A percentile compares a stretch with the other conserved stretches of the same genome.
Conservation (phyloP, 179 eudicot genomes). For the Drosera spatulata region DNA sequence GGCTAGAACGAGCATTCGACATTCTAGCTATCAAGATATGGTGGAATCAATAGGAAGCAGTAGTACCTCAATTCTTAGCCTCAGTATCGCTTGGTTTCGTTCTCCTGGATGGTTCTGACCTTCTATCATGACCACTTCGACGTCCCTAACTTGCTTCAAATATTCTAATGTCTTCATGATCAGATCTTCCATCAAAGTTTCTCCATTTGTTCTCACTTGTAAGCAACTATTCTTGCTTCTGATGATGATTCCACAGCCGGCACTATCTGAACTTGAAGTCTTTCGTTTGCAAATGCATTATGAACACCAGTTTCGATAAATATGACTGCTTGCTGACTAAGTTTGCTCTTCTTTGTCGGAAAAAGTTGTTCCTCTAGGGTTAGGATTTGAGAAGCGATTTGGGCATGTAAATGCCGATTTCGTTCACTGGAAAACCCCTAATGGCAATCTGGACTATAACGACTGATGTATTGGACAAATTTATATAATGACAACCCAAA, state of each 20-base stretch:
- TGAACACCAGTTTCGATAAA: not conserved
- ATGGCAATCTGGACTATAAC: too few relatives aligned
- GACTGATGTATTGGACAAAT: too few relatives aligned
- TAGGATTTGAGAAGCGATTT: too few relatives aligned
- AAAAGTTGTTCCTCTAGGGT: constrained; percentile 36
- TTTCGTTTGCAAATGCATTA: not conserved
- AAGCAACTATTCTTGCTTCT: constrained; percentile 36
- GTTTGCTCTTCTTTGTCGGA: not conserved
- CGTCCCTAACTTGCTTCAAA: constrained; percentile 32
- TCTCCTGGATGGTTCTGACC: constrained; percentile 20
- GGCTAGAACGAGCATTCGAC: too few relatives aligned
- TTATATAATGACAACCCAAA: too few relatives aligned
- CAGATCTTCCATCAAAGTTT: constrained; percentile 27
- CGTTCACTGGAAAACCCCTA: too few relatives aligned
- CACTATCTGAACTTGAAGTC: constrained; percentile 1
- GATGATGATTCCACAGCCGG: constrained; percentile 32
- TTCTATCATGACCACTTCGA: constrained; percentile 33
- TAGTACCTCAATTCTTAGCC: constrained; percentile 63
- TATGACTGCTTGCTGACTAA: not conserved
- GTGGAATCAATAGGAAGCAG: too few relatives aligned
- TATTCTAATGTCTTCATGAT: constrained; percentile 36
- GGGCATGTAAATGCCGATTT: too few relatives aligned
- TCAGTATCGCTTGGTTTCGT: constrained; percentile 17
- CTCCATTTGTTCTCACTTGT: constrained; percentile 24
- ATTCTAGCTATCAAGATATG: too few relatives aligned